Conservation (phyloP, 2,329 filamentous ascomycete genomes). For the Chaetomium olivaceum region DNA sequence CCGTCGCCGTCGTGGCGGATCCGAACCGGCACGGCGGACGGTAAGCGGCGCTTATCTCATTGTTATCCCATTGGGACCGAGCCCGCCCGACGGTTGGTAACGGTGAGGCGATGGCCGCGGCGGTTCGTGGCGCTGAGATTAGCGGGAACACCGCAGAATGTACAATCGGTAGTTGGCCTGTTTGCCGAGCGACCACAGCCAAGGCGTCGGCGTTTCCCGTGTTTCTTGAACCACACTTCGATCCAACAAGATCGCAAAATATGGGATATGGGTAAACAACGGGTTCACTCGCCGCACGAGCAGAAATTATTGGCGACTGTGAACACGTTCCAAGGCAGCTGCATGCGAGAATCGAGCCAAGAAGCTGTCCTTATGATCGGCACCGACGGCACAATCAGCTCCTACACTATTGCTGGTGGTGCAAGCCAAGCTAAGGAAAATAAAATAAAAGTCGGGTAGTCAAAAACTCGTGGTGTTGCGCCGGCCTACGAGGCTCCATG, state of each 20-base stretch:
- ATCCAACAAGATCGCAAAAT: not conserved
- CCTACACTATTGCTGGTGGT: not conserved
- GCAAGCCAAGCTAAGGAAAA: not conserved
- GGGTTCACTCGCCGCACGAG: not conserved
- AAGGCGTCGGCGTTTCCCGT: conserved; percentile 7
- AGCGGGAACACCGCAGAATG: not conserved
- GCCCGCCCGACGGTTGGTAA: not conserved
- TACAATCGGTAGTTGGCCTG: too few species aligned
- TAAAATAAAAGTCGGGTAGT: not conserved
- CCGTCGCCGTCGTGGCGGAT: conserved; percentile 2
- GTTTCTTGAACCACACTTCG: conserved; percentile 2
- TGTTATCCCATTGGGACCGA: not conserved
- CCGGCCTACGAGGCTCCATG: not conserved
- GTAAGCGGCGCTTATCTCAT: not conserved
- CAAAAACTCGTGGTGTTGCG: not conserved
- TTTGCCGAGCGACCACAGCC: not conserved
- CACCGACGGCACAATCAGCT: not conserved
- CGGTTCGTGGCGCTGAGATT: not conserved
- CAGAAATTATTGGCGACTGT: not conserved
- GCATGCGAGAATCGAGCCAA: not conserved
- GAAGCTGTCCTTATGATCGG: not conserved
- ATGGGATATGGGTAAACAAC: not conserved
- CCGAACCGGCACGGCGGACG: not conserved
- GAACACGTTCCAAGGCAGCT: not conserved
- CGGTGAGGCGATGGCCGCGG: not conserved